These are phyloP conservation scores for Fremontodendron californicum DNA, from an alignment of 345 rosid species.

Conservation along the genomic window DNA sequence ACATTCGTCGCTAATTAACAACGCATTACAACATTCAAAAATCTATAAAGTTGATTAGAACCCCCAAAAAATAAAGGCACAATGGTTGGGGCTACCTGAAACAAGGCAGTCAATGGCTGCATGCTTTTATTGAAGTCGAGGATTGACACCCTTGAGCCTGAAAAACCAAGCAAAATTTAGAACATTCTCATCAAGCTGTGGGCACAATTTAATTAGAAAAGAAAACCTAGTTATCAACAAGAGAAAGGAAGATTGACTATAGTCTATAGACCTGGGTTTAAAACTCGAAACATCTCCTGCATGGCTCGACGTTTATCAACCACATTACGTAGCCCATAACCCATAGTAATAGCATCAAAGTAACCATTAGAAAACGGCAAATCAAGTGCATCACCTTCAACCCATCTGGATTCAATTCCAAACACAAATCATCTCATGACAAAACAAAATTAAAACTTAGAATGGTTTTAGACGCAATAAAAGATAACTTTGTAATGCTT, in stretches of 20 bases:
- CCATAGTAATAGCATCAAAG: conserved; percentile 84
- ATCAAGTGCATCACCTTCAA: conserved; percentile 75
- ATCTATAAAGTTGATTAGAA: neutral
- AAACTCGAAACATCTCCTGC: conserved; percentile 65
- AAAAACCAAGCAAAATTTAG: conserved; percentile 11
- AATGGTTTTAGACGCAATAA: neutral
- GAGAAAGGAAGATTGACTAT: neutral
- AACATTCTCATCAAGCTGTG: neutral
- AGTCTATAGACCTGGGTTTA: conserved; percentile 61
- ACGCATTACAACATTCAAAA: neutral
- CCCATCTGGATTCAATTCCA: conserved; percentile 46
- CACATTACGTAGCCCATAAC: conserved; percentile 80
- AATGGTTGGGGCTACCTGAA: conserved; percentile 48
- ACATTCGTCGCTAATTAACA: neutral
- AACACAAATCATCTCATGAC: neutral
- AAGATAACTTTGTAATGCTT: neutral
- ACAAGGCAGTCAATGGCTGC: conserved; percentile 36
- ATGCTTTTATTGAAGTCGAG: conserved; percentile 82
- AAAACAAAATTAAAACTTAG: neutral
- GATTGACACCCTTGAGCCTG: conserved; percentile 68
- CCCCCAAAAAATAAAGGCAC: neutral
- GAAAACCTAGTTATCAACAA: neutral
- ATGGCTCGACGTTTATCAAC: conserved; percentile 56
- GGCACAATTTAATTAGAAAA: neutral
- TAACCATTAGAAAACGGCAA: conserved; percentile 63